Evolutionary conservation across 768 basidiomycete genomes (phyloP), one percentile per base, ranked within the genome.

Genomic region (Amanita thiersii): DNA sequence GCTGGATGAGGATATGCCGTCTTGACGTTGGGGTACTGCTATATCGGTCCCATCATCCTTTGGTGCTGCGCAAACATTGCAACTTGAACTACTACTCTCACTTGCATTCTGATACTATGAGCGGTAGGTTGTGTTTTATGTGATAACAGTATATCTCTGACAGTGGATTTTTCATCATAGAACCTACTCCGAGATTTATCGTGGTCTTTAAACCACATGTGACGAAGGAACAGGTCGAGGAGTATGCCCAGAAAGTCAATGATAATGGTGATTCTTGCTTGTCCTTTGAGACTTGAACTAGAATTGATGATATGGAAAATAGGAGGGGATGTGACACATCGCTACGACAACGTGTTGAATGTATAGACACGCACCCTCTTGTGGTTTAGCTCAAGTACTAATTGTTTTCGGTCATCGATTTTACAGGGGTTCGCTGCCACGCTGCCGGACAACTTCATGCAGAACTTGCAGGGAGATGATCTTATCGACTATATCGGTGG

Each of bases 401-500:
- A 9, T 30, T 14, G 29, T 9, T n/a, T n/a, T n/a, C 29, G 14
- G 29, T 30, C 29, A 30, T 14, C 9, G 14, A 30, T 9, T 9
- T 30, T 30, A 30, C 14, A 30, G 29, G 29, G 29, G 9, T 30
- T 37, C 18, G 4, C 37, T 20, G 37, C 37, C 5, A 6, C 4
- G 8, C 4, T 37, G 6, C 37, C 37, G 10, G 37, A 37, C 5
- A 37, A 14, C 37, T 37, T 37, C 37, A 5, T 37, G 37, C 6
- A 7, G 5, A 37, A 20, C 21, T 19, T 37, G 6, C 37, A 37
- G 18, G 37, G 37, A 12, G 37, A 37, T 20, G 37, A 37, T 37
- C 4, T 37, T 4, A 37, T 37, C 21, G 37, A 37, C 12, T 37
- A 7, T 25, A 37, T 37, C 18, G 37, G 37, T 37, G 18, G 19